Conservation (phyloP, 2,329 filamentous ascomycete species). For the Leptographium flavum region DNA sequence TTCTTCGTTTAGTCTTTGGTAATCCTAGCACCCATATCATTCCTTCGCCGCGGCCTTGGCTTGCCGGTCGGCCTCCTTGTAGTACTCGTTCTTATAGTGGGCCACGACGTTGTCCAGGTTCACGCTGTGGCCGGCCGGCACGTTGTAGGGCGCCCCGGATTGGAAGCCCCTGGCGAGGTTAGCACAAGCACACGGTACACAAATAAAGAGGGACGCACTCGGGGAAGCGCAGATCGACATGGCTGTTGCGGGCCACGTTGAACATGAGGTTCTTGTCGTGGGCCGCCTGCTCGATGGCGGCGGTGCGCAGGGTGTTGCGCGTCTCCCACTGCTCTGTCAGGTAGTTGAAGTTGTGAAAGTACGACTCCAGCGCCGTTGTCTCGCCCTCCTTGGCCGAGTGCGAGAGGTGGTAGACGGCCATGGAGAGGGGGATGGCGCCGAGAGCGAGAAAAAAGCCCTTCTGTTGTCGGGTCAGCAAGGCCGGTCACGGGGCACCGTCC, state of each 20-base stretch:
- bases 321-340: conserved; percentile 34
- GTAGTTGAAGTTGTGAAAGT: conserved; percentile 32
- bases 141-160: conserved; percentile 35
- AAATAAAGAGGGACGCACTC: conserved; percentile 33
- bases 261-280: conserved; percentile 42
- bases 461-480: conserved; percentile 19
- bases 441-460: conserved; percentile 32
- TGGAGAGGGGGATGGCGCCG: conserved; percentile 28
- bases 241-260: conserved; percentile 27
- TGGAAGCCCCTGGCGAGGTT: conserved; percentile 27
- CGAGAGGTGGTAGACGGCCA: conserved; percentile 33
- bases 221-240: conserved; percentile 39
- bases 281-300: conserved; percentile 38
- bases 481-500: not conserved
- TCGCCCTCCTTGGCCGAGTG: conserved; percentile 35
- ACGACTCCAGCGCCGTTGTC: conserved; percentile 28
- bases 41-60: conserved; percentile 21
- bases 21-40: conserved; percentile 4
- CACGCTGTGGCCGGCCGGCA: conserved; percentile 38
- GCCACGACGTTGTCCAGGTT: conserved; percentile 42
- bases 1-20: not conserved
- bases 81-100: conserved; percentile 40
- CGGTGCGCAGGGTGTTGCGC: conserved; percentile 38
- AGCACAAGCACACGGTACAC: not conserved
- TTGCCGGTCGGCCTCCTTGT: conserved; percentile 42